phyloP scores from a whole-genome alignment of 1,284 basidiomycete genomes.

The Fomitiporia mediterranea region DNA sequence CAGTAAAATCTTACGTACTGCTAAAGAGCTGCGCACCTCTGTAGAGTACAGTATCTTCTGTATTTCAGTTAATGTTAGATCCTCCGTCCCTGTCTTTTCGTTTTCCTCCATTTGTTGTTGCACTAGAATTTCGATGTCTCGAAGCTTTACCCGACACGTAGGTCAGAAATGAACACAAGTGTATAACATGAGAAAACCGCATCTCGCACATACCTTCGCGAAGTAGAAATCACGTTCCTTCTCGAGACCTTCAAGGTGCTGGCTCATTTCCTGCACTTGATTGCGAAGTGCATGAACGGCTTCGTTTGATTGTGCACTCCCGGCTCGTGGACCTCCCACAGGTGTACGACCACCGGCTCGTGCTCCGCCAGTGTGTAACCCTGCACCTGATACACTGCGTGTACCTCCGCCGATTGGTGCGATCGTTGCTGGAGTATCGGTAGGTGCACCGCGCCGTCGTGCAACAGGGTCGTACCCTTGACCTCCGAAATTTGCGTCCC shows the following conservation, averaged over 20 bases:
- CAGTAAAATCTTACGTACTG: slow-evolving; percentile 18
- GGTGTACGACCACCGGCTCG: slow-evolving; percentile 43
- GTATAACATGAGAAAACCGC: slow-evolving; percentile 8
- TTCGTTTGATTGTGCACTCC: slow-evolving; percentile 57
- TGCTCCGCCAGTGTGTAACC: slow-evolving; percentile 4
- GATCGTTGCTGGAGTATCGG: slow-evolving; percentile 73
- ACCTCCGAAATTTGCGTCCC: slow-evolving; percentile 90
- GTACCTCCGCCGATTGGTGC: slow-evolving; percentile 45
- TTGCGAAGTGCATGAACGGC: slow-evolving; percentile 59
- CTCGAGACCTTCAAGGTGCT: slow-evolving; percentile 83
- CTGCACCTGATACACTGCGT: not conserved
- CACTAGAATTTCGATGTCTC: slow-evolving; percentile 93
- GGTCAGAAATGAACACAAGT: slow-evolving; percentile 4
- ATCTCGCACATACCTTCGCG: slow-evolving; percentile 65
- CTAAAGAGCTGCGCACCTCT: slow-evolving; percentile 53
- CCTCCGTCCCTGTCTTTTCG: slow-evolving; percentile 58
- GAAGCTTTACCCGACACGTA: slow-evolving; percentile 65
- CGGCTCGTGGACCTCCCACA: slow-evolving; percentile 58
- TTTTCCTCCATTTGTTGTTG: slow-evolving; percentile 66
- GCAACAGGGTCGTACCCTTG: slow-evolving; percentile 86
- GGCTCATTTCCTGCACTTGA: slow-evolving; percentile 81
- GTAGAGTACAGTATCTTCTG: slow-evolving; percentile 95
- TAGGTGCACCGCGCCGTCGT: slow-evolving; percentile 70
- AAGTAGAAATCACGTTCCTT: slow-evolving; percentile 99
- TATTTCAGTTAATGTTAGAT: slow-evolving; percentile 73